Conservation (phyloP, 2,329 filamentous ascomycete genomes). For the Pseudogymnoascus pannorum region DNA sequence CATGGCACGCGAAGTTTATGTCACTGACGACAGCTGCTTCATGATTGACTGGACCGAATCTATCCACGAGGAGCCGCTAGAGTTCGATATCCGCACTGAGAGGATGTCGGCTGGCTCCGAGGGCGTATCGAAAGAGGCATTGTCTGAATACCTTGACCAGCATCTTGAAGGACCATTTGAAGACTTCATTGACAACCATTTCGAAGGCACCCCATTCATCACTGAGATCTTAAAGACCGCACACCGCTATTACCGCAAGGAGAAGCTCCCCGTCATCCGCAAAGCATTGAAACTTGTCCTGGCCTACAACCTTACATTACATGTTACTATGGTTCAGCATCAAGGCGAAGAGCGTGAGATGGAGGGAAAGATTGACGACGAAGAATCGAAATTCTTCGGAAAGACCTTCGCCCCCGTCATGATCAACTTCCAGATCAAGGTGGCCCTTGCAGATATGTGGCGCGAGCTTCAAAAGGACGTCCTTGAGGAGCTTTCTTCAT, state of each 20-base stretch:
- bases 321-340: conserved; percentile 91
- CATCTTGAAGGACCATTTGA: conserved; percentile 91
- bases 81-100: conserved; percentile 82
- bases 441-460: conserved; percentile 95
- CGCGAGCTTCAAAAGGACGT: conserved; percentile 95
- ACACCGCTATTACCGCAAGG: conserved; percentile 85
- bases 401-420: conserved; percentile 92
- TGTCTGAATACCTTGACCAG: conserved; percentile 90
- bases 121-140: conserved; percentile 70
- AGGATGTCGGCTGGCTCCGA: conserved; percentile 84
- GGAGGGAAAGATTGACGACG: conserved; percentile 77
- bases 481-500: conserved; percentile 79
- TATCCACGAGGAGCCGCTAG: conserved; percentile 63
- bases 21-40: conserved; percentile 88
- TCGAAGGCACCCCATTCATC: conserved; percentile 89
- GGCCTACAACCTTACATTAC: conserved; percentile 89
- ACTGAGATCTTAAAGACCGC: conserved; percentile 95
- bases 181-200: conserved; percentile 90
- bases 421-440: conserved; percentile 99
- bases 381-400: conserved; percentile 78
- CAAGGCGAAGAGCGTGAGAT: conserved; percentile 71
- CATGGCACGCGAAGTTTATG: conserved; percentile 87
- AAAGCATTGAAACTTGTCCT: conserved; percentile 93
- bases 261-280: conserved; percentile 81
- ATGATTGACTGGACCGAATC: conserved; percentile 90